phyloP scores from a whole-genome alignment of 805 yeast genomes.

The Naumovozyma baii region DNA sequence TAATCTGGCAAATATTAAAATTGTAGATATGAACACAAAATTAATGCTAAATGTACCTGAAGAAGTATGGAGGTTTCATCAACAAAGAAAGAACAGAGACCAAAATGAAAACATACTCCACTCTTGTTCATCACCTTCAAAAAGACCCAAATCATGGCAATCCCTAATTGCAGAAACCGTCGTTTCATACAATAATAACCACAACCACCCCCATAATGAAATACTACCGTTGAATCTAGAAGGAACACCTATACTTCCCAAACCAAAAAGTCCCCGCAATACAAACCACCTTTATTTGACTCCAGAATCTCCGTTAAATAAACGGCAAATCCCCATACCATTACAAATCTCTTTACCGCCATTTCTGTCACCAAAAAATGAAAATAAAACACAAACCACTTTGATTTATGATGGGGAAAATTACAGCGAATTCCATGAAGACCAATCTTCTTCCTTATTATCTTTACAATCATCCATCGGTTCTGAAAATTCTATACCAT shows the following conservation, averaged over 20 bases:
- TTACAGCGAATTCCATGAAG: constrained; percentile 24
- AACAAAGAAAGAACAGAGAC: constrained; percentile 1
- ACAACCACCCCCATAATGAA: too few species aligned
- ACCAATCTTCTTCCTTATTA: neutral
- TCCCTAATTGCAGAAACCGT: constrained; percentile 24
- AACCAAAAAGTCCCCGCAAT: constrained; percentile 2
- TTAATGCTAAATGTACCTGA: constrained; percentile 26
- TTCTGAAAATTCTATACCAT: constrained; percentile 19
- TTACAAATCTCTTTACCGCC: constrained; percentile 33
- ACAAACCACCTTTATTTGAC: constrained; percentile 25
- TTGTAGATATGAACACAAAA: constrained; percentile 23
- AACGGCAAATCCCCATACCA: constrained; percentile 30
- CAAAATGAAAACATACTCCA: constrained; percentile 1
- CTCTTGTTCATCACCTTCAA: constrained; percentile 3
- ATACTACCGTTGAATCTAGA: neutral
- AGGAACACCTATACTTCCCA: neutral
- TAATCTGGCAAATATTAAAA: too few species aligned
- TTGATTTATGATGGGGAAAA: constrained; percentile 32
- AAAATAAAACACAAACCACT: constrained; percentile 17
- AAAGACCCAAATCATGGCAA: constrained; percentile 19
- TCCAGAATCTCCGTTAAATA: constrained; percentile 31
- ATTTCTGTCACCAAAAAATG: constrained; percentile 29
- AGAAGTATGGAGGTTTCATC: constrained; percentile 24
- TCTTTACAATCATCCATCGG: constrained; percentile 2
- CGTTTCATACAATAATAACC: constrained; percentile 4